Evolutionary conservation across 2,329 filamentous ascomycete species (phyloP).

Genomic region (Ophiostoma tasmaniense): DNA sequence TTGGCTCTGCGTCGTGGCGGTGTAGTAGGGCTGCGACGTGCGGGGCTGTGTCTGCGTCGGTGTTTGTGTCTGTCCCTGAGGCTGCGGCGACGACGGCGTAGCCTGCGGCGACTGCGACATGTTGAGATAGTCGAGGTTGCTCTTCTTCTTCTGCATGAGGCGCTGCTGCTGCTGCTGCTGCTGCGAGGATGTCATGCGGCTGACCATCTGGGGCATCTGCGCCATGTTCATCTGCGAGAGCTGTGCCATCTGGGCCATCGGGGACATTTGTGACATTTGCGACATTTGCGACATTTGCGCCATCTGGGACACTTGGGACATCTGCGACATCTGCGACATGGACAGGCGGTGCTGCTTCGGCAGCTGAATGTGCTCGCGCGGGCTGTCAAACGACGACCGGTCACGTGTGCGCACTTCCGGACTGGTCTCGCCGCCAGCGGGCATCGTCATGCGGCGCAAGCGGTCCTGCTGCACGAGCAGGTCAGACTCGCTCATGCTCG

Average conservation of each 20-base stretch:
- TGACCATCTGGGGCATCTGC: conserved; percentile 30
- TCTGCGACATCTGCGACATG: conserved; percentile 26
- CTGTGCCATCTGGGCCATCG: background rate
- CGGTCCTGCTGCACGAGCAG: conserved; percentile 49
- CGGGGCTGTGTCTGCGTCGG: conserved; percentile 30
- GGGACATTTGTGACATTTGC: background rate
- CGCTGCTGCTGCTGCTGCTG: conserved; percentile 28
- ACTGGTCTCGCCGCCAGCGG: too few relatives aligned
- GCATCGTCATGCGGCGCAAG: conserved; percentile 48
- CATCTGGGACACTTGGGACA: background rate
- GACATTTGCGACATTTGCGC: background rate
- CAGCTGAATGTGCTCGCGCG: conserved; percentile 30
- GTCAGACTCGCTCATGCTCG: conserved; percentile 45
- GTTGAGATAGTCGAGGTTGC: conserved; percentile 36
- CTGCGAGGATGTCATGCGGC: conserved; percentile 28
- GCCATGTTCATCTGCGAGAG: background rate
- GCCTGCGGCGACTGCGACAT: conserved; percentile 12
- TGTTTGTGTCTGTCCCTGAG: too few relatives aligned
- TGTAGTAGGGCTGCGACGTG: conserved; percentile 33
- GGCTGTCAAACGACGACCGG: conserved; percentile 41
- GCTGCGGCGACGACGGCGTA: too few relatives aligned
- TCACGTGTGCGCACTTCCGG: conserved; percentile 33
- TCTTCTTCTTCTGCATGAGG: conserved; percentile 28
- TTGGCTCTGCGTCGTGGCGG: conserved; percentile 25
- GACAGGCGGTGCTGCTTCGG: conserved; percentile 41